phyloP scores from a whole-genome alignment of 495 filamentous ascomycete species.

The Penicillium goetzii region DNA sequence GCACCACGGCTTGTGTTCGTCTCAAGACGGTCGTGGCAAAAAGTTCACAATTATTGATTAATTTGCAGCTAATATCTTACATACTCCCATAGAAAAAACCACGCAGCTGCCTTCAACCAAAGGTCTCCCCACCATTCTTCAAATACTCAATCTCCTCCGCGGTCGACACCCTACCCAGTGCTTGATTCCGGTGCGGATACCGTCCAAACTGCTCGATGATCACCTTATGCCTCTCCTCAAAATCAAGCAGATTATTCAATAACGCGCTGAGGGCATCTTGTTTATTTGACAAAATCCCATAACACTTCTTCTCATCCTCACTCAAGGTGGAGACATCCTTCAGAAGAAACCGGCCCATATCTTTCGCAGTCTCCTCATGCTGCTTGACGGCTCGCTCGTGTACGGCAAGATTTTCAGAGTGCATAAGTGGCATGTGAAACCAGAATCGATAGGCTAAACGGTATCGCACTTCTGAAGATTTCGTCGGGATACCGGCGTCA shows the following conservation, averaged over 20 bases:
- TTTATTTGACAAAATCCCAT: constrained; percentile 18
- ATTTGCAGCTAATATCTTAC: not conserved
- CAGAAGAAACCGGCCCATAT: constrained; percentile 24
- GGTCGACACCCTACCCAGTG: constrained; percentile 27
- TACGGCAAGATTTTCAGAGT: constrained; percentile 33
- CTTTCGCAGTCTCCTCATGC: constrained; percentile 27
- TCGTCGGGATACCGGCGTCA: constrained; percentile 18
- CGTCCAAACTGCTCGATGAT: constrained; percentile 37
- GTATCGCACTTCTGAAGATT: constrained; percentile 28
- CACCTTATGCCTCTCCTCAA: constrained; percentile 33
- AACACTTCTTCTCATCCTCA: constrained; percentile 27
- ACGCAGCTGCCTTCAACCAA: constrained; percentile 4
- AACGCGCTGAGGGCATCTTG: constrained; percentile 18
- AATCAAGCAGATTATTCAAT: constrained; percentile 22
- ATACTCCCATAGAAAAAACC: not conserved
- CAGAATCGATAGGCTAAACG: constrained; percentile 35
- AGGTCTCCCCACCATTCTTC: constrained; percentile 34
- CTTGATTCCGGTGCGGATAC: constrained; percentile 33
- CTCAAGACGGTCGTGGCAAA: not conserved
- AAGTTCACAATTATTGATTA: not conserved
- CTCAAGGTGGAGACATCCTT: constrained; percentile 15
- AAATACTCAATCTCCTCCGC: constrained; percentile 31
- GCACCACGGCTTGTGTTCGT: not conserved
- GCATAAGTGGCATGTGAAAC: constrained; percentile 43
- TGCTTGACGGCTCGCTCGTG: constrained; percentile 31